phyloP scores from a whole-genome alignment of 2,329 filamentous ascomycete species.

The Sporothrix mexicana region DNA sequence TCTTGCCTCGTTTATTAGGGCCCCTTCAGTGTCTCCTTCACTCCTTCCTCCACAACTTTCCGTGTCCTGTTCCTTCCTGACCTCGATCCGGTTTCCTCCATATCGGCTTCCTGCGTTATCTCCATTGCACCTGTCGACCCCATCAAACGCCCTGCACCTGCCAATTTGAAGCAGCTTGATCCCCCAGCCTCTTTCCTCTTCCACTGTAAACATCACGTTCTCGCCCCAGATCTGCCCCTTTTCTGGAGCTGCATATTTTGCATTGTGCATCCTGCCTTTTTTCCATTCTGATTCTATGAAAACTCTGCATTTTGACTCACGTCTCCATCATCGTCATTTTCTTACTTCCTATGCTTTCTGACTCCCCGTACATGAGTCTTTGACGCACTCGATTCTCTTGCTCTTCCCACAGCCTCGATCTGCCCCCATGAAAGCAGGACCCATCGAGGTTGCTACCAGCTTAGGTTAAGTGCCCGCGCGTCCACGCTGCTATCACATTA shows the following conservation, averaged over 20 bases:
- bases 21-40: conserved; percentile 13
- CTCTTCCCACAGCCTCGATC: conserved; percentile 24
- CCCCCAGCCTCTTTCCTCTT: conserved; percentile 20
- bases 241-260: neutral
- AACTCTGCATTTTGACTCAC: conserved; percentile 23
- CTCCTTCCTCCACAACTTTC: conserved; percentile 1
- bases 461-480: conserved; percentile 26
- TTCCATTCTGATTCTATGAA: neutral
- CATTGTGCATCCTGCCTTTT: conserved; percentile 4
- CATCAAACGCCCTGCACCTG: conserved; percentile 9
- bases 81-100: neutral
- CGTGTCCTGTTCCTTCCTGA: conserved; percentile 12
- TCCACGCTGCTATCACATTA: conserved; percentile 26
- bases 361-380: neutral
- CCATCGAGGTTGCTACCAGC: conserved; percentile 22
- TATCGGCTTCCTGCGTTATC: conserved; percentile 21
- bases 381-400: neutral
- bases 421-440: neutral
- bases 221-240: conserved; percentile 4
- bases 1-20: neutral
- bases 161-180: conserved; percentile 21
- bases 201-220: neutral
- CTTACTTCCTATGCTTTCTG: neutral
- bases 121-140: conserved; percentile 19
- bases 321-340: conserved; percentile 17